Conservation (phyloP, 1,284 basidiomycete species). For the Austroboletus novae-zelandiae region DNA sequence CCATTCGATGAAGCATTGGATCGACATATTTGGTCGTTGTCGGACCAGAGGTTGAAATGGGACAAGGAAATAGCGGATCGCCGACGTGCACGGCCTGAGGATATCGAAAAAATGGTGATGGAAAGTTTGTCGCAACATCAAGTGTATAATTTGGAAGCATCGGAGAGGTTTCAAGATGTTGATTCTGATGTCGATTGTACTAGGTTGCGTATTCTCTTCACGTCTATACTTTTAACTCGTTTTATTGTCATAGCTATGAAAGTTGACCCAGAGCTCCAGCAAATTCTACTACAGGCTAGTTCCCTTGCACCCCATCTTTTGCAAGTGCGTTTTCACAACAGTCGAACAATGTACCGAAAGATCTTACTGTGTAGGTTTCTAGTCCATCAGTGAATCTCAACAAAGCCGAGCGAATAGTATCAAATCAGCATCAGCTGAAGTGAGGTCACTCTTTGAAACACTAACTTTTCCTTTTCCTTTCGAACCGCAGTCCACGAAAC, state of each 20-base stretch:
- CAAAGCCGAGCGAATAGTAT: conserved; percentile 42
- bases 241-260: conserved; percentile 10
- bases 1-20: conserved; percentile 80
- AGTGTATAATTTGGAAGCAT: conserved; percentile 6
- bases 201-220: background rate
- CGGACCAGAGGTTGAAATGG: conserved; percentile 64
- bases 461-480: conserved; percentile 17
- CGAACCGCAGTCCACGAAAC: background rate
- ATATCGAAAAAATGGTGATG: conserved; percentile 47
- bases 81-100: conserved; percentile 53
- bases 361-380: background rate
- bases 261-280: conserved; percentile 12
- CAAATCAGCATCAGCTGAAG: conserved; percentile 41
- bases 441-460: conserved; percentile 47
- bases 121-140: conserved; percentile 21
- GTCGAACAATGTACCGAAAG: background rate
- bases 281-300: conserved; percentile 17
- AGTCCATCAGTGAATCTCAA: conserved; percentile 49
- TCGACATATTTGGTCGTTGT: conserved; percentile 69
- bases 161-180: background rate
- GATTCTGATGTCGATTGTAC: conserved; percentile 10
- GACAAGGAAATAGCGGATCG: conserved; percentile 63
- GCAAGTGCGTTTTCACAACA: conserved; percentile 40
- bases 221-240: too few species aligned
- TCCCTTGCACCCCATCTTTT: conserved; percentile 47